Conservation (phyloP, 352 stramenopile species). For the Pythium dissotocum region DNA sequence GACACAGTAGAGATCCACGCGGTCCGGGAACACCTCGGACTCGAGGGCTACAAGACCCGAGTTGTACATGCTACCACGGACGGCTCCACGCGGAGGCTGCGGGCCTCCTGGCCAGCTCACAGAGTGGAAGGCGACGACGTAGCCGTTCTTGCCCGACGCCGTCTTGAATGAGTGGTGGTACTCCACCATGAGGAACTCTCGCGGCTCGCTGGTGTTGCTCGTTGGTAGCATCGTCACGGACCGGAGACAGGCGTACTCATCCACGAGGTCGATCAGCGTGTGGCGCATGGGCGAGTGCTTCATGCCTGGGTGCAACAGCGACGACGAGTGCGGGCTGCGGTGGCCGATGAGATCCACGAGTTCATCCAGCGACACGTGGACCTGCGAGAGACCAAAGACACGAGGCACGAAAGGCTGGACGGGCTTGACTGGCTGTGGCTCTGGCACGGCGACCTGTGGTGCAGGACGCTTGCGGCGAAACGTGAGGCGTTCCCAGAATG, state of each 20-base stretch:
- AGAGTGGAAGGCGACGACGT: conserved; percentile 22
- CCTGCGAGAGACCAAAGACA: conserved; percentile 13
- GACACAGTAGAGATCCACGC: conserved; percentile 22
- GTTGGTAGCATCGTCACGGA: conserved; percentile 12
- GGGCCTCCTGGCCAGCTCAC: conserved; percentile 15
- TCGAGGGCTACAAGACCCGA: conserved; percentile 24
- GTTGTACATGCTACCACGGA: conserved; percentile 23
- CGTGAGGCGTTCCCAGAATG: conserved; percentile 17
- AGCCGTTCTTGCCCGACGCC: conserved; percentile 3
- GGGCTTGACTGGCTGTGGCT: neutral
- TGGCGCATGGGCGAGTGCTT: conserved; percentile 1
- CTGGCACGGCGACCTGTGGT: neutral
- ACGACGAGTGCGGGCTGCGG: conserved; percentile 15
- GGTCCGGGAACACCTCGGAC: conserved; percentile 10
- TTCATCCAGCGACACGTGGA: conserved; percentile 20
- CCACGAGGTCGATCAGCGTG: conserved; percentile 21
- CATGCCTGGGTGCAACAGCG: conserved; percentile 16
- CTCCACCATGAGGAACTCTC: conserved; percentile 21
- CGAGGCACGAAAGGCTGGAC: conserved; percentile 2
- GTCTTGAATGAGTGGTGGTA: conserved; percentile 25
- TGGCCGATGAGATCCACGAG: conserved; percentile 23
- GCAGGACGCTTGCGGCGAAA: neutral
- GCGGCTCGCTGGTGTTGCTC: neutral
- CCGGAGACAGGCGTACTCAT: conserved; percentile 18
- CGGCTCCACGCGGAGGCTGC: neutral